Evolutionary conservation across 257 asterid genomes (phyloP).

Genomic region (Ilex aquifolium): DNA sequence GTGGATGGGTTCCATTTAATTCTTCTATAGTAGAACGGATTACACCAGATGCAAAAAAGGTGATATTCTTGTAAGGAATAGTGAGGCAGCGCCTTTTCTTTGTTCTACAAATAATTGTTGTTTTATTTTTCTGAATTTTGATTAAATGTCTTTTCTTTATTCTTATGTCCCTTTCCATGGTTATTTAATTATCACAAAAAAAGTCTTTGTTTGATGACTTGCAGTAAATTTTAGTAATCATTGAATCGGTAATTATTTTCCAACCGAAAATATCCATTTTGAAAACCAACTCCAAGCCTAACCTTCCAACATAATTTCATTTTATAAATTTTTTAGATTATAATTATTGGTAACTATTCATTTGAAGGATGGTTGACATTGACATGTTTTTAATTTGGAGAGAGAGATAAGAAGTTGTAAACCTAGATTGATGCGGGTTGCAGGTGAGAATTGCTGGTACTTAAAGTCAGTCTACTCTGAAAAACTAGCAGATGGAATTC

Average conservation of each 20-base stretch:
- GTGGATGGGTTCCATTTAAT: conserved; percentile 96
- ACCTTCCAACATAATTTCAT: not conserved
- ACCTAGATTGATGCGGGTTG: not conserved
- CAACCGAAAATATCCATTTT: not conserved
- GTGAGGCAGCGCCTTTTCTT: not conserved
- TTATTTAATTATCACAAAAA: too few relatives aligned
- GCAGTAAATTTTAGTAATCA: too few relatives aligned
- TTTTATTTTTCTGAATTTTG: not conserved
- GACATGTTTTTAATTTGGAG: not conserved
- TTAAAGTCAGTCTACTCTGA: too few relatives aligned
- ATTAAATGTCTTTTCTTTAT: too few relatives aligned
- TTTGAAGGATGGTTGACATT: not conserved
- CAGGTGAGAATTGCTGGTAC: too few relatives aligned
- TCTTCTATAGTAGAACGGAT: conserved; percentile 53
- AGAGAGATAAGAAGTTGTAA: not conserved
- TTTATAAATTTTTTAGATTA: too few relatives aligned
- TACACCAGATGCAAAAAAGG: conserved; percentile 76
- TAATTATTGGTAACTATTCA: not conserved
- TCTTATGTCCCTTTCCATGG: too few relatives aligned
- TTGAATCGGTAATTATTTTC: too few relatives aligned
- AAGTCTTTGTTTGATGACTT: too few relatives aligned
- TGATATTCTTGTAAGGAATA: conserved; percentile 2
- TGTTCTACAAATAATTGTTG: not conserved
- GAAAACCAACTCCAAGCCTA: not conserved
- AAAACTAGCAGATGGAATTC: too few relatives aligned